Evolutionary conservation across 192 early-diverging fungal species (phyloP).

Genomic region (Jimgerdemannia lactiflua): DNA sequence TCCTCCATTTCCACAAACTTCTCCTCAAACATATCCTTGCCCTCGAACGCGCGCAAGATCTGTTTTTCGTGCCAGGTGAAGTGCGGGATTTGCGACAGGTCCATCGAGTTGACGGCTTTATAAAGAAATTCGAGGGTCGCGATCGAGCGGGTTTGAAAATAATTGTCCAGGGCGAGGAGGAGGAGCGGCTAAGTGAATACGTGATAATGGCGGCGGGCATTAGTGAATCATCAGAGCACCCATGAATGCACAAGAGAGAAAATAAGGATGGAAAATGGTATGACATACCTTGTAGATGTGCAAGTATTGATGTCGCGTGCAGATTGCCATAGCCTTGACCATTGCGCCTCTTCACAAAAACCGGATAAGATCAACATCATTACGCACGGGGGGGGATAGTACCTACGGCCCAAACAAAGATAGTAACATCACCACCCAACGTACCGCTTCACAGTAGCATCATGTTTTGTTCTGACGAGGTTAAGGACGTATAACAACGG

Average conservation of each 20-base stretch:
- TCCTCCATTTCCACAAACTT: constrained; percentile 54
- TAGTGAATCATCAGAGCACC: neutral
- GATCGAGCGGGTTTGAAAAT: constrained; percentile 73
- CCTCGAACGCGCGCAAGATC: constrained; percentile 79
- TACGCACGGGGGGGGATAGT: neutral
- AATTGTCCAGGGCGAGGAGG: constrained; percentile 88
- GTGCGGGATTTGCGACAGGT: constrained; percentile 74
- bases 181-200: constrained; percentile 67
- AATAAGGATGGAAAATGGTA: constrained; percentile 1
- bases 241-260: neutral
- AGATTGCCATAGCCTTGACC: constrained; percentile 94
- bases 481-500: constrained; percentile 90
- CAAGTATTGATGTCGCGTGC: constrained; percentile 84
- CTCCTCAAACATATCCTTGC: constrained; percentile 84
- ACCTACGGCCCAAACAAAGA: neutral
- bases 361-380: neutral
- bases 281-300: constrained; percentile 76
- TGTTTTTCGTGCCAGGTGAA: constrained; percentile 77
- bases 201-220: neutral
- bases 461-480: constrained; percentile 88
- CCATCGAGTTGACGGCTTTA: constrained; percentile 82
- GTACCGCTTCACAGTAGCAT: constrained; percentile 69
- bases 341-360: constrained; percentile 67
- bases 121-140: constrained; percentile 77
- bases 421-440: neutral